Evolutionary conservation across 108 stramenopile species (phyloP), one percentile per base, ranked within the genome.

Genomic region (Cylindrotheca closterium): DNA sequence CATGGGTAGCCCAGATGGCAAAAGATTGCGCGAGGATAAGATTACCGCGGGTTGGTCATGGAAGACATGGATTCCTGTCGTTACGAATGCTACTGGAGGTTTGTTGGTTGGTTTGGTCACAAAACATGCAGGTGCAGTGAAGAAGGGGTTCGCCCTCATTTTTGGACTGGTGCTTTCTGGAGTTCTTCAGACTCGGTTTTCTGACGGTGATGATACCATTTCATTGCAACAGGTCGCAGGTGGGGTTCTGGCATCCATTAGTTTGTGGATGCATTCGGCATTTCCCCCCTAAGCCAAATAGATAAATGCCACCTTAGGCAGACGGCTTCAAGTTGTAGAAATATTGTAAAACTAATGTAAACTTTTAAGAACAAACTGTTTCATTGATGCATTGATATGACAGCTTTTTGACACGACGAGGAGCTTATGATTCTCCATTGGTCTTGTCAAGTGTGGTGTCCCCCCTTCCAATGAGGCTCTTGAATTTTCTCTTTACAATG

Each of bases 81-180:
- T 80, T 19, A 80, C 77, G 15, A 85, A 95, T 59, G 86, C 94
- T 4, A 59, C 73, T 33, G 94, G 96, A 8, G 96, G 96, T 5
- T 76, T 97, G 17, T 29, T 95, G 2, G 94, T 95, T 7, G 96
- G 94, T 0, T 78, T 92, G 27, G 96, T 96, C 3, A 89, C 88
- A 8, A 89, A 94, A 60, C 73, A 91, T 70, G 88, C 88, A 0
- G 93, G 93, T 12, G 76, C 80, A 22, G 92, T 93, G 0, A 49
- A 74, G 5, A 93, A 93, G 62, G 88, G 92, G 12, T 93, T 93
- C 59, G 85, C 85, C 15, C 62, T 91, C n/a, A 87, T 93, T 26
- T 78, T 86, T 51, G 90, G 90, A 25, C 70, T 92, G 58, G 51
- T 88, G 23, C 63, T 92, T 30, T 85, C 83, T 23, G 88, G 74